Evolutionary conservation across 768 basidiomycete genomes (phyloP).

Genomic region (Polyporus arcularius): DNA sequence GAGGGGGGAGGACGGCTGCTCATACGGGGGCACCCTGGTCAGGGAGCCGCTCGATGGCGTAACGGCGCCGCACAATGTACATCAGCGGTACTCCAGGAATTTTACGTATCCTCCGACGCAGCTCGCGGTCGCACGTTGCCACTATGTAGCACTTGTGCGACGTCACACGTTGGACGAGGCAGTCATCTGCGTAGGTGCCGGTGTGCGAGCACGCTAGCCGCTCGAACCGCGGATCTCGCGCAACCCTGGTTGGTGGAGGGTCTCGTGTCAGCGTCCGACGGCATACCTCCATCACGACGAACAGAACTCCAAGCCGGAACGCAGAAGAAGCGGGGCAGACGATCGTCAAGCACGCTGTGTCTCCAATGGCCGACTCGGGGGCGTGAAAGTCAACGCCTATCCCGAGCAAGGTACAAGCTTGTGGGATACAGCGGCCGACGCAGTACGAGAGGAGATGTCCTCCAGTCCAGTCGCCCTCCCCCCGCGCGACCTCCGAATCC

Average conservation of each 20-base stretch:
- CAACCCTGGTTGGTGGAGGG: conserved; percentile 59
- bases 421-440: too few relatives aligned
- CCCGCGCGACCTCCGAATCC: too few relatives aligned
- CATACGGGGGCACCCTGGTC: conserved; percentile 82
- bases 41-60: conserved; percentile 93
- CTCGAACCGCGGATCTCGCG: conserved; percentile 96
- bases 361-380: too few relatives aligned
- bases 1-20: neutral
- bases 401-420: too few relatives aligned
- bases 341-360: too few relatives aligned
- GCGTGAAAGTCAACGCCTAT: too few relatives aligned
- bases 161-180: conserved; percentile 93
- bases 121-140: conserved; percentile 95
- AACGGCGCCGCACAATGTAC: conserved; percentile 92
- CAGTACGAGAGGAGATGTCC: too few relatives aligned
- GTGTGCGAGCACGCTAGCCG: conserved; percentile 88
- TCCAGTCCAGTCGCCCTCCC: too few relatives aligned
- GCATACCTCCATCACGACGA: neutral
- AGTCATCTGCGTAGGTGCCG: conserved; percentile 99
- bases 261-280: conserved; percentile 6
- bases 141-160: conserved; percentile 96
- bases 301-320: too few relatives aligned
- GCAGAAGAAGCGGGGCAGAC: too few relatives aligned
- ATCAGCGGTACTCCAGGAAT: conserved; percentile 93
- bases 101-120: conserved; percentile 89